Percentiles rank a stretch among this genome's conserved stretches.
phyloP scores from a whole-genome alignment of 441 rosid species.

The Croton laevigatus region DNA sequence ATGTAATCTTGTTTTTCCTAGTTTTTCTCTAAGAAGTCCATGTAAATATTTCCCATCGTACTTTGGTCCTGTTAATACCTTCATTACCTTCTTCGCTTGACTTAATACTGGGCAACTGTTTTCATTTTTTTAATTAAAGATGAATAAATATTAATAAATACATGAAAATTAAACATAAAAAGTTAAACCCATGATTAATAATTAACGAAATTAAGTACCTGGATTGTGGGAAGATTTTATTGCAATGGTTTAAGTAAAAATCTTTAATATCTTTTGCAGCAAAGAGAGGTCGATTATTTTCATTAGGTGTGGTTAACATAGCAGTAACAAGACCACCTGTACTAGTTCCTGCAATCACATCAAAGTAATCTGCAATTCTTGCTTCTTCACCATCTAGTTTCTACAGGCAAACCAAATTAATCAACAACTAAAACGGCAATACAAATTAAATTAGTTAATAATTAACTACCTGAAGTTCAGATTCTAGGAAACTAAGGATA shows the following conservation, averaged over 20 bases:
- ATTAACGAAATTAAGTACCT: slow-evolving; percentile 16
- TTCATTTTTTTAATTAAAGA: neutral
- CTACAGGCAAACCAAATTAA: slow-evolving; percentile 21
- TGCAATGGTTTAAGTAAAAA: slow-evolving; percentile 37
- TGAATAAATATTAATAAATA: neutral
- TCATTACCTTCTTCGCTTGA: neutral
- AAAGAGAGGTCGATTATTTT: slow-evolving; percentile 41
- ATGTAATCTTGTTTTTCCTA: slow-evolving; percentile 29
- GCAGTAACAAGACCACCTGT: slow-evolving; percentile 57
- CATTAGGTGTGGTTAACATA: slow-evolving; percentile 46
- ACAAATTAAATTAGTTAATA: neutral
- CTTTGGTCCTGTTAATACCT: slow-evolving; percentile 24
- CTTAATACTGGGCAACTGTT: neutral
- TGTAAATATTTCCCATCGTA: slow-evolving; percentile 31
- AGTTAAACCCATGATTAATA: too few relatives aligned
- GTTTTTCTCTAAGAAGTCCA: slow-evolving; percentile 19
- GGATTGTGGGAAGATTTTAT: slow-evolving; percentile 46
- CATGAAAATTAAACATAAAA: neutral
- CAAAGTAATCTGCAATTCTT: slow-evolving; percentile 51
- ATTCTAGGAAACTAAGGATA: slow-evolving; percentile 33
- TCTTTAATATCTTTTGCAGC: slow-evolving; percentile 45
- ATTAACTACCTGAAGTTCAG: slow-evolving; percentile 36
- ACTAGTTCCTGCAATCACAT: slow-evolving; percentile 52
- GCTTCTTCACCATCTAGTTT: slow-evolving; percentile 49
- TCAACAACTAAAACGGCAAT: too few relatives aligned